Conservation (phyloP, 2,329 filamentous ascomycete species). For the Alternaria incomplexa region DNA sequence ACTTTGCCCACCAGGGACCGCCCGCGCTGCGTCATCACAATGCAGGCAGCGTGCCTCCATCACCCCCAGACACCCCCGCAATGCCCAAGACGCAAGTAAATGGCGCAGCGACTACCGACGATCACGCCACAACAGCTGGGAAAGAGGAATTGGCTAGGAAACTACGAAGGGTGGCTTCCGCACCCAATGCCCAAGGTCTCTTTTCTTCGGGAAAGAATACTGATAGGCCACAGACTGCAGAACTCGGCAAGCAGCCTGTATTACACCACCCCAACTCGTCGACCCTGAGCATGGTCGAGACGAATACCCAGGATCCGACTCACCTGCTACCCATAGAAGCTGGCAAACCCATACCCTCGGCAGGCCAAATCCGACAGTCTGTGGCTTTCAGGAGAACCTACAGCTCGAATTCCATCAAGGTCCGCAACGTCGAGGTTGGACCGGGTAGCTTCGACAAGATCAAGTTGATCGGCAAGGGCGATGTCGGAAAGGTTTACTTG, state of each 20-base stretch:
- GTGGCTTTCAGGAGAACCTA: conserved; percentile 91
- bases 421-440: conserved; percentile 93
- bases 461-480: conserved; percentile 97
- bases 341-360: conserved; percentile 65
- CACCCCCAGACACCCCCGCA: conserved; percentile 86
- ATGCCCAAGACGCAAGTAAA: conserved; percentile 67
- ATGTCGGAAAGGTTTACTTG: conserved; percentile 97
- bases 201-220: conserved; percentile 63
- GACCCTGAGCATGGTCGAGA: conserved; percentile 62
- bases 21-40: conserved; percentile 94
- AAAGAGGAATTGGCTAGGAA: conserved; percentile 96
- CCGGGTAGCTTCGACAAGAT: conserved; percentile 99
- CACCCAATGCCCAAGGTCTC: conserved; percentile 93
- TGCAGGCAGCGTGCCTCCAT: conserved; percentile 88
- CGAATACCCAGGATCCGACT: conserved; percentile 37
- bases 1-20: conserved; percentile 95
- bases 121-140: conserved; percentile 73
- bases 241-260: conserved; percentile 82
- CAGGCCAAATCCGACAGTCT: conserved; percentile 68
- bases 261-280: conserved; percentile 61
- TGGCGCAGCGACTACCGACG: conserved; percentile 68
- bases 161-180: conserved; percentile 90
- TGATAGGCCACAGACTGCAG: conserved; percentile 79
- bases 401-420: conserved; percentile 99
- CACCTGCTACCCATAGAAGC: conserved; percentile 45